Evolutionary conservation across 257 asterid species (phyloP).

Genomic region (Ajuga chamaepitys): DNA sequence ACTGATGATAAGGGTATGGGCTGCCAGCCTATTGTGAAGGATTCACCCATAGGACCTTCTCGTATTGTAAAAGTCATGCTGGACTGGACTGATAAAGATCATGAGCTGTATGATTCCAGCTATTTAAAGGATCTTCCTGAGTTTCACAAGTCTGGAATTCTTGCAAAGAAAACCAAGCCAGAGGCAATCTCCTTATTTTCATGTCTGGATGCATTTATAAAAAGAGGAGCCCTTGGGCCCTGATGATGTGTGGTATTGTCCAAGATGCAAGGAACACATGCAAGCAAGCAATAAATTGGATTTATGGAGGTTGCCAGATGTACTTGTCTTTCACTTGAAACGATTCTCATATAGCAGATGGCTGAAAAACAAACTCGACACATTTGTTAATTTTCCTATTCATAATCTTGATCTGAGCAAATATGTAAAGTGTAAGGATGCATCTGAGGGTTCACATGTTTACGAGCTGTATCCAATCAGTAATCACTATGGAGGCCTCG

Average conservation of each 20-base stretch:
- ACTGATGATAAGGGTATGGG: conserved; percentile 58
- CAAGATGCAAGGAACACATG: conserved; percentile 83
- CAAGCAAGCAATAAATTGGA: conserved; percentile 96
- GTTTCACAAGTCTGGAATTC: conserved; percentile 68
- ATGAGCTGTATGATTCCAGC: conserved; percentile 56
- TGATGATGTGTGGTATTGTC: conserved; percentile 99
- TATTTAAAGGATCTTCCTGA: conserved; percentile 76
- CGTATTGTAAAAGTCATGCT: conserved; percentile 44
- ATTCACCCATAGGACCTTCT: conserved; percentile 45
- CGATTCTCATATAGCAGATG: conserved; percentile 86
- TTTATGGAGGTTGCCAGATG: conserved; percentile 86
- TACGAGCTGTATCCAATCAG: conserved; percentile 90
- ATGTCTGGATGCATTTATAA: conserved; percentile 84
- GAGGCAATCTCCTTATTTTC: conserved; percentile 90
- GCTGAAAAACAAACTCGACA: conserved; percentile 92
- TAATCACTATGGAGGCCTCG: conserved; percentile 96
- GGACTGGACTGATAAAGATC: conserved; percentile 83
- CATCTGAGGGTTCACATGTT: conserved; percentile 49
- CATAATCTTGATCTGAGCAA: conserved; percentile 76
- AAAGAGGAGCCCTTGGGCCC: conserved; percentile 98
- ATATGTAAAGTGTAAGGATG: conserved; percentile 57
- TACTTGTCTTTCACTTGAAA: conserved; percentile 84
- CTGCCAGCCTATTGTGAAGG: conserved; percentile 62
- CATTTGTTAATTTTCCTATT: conserved; percentile 79
- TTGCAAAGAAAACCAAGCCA: conserved; percentile 77